Evolutionary conservation across 805 yeast genomes (phyloP), one percentile per base, ranked within the genome.

Genomic region (Yarrowia deformans): DNA sequence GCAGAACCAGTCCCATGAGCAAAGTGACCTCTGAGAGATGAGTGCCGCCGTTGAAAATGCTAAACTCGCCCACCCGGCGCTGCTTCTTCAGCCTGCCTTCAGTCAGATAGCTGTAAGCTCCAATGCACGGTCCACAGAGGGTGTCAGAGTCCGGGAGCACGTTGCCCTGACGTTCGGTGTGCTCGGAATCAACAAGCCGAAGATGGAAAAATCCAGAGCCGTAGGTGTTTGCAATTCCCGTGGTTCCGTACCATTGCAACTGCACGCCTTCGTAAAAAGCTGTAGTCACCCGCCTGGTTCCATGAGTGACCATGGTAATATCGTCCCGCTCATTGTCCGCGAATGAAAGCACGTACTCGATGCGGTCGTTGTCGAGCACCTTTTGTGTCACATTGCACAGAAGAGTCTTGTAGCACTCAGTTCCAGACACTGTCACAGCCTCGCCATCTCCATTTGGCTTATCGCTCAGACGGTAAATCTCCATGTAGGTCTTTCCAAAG

Each of bases 401-500:
- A 16, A 49, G 35, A 13, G 56, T 29, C 56, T 63, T 63, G 56
- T 63, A 35, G 37, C 56, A 63, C 39, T 48, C 56, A 4, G 39
- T 39, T 50, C 56, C 56, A 12, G 56, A 19, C 23, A 48, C 39
- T 4, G 56, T 14, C n/a, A 48, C 68, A 16, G 37, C 39, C 35
- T 63, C 56, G 39, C 56, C 23, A 8, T 48, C 63, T n/a, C 19
- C 14, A 14, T 39, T 42, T 39, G 29, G 39, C 48, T 16, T 46
- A 35, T 48, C 56, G 46, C 39, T 37, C 55, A 63, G 18, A 3
- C 37, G 52, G 46, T 48, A 63, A 35, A 63, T 63, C 37, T 63
- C 68, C 68, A 63, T 63, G 16, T 63, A 63, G 3, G 68, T 63
- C 56, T 63, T 63, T 35, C 68, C 68, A 39, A 63, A 63, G n/a